Evolutionary conservation across 1,284 basidiomycete genomes (phyloP), one percentile per base, ranked within the genome.

Genomic region (Cryptococcus floricola): DNA sequence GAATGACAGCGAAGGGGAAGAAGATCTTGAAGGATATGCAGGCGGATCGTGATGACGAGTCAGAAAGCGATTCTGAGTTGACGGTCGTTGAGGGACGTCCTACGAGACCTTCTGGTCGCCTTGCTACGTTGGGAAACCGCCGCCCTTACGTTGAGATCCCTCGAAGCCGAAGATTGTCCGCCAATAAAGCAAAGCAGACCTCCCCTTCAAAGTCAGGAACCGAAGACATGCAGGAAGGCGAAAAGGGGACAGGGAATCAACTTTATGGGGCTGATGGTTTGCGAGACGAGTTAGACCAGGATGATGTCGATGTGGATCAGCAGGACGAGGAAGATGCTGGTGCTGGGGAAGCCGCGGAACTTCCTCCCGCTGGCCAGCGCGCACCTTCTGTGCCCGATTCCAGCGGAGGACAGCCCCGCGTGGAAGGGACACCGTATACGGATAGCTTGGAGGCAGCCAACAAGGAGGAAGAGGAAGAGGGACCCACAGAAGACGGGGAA

Each of bases 241-340:
- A 49, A 16, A 48, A 52, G 13, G 52, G 54, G 28, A 52, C 28
- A 13, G 27, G 28, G 23, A 14, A 45, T 39, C 52, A 44, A 18
- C 46, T 45, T 13, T 23, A 53, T n/a, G 49, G 4, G 48, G 16
- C 18, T 3, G 54, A 53, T 19, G 39, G 18, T 5, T 9, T n/a
- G 4, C 23, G 39, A n/a, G n/a, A 41, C 13, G 49, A 41, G 9
- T 16, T 42, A 37, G 12, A 49, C 39, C 41, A 41, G 50, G 18
- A 18, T 53, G 42, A 43, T 37, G 48, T 50, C n/a, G 44, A 48
- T 5, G 47, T 10, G 8, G 34, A 16, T 14, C 13, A 39, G 23
- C 19, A 25, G 18, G 14, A 39, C n/a, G 48, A 39, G 19, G 13
- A 37, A 31, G n/a, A 49, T 39, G 34, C 28, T 43, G 23, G 23